Conservation (phyloP, 371 early-diverging fungal genomes). For the Mortierella polycephala region DNA sequence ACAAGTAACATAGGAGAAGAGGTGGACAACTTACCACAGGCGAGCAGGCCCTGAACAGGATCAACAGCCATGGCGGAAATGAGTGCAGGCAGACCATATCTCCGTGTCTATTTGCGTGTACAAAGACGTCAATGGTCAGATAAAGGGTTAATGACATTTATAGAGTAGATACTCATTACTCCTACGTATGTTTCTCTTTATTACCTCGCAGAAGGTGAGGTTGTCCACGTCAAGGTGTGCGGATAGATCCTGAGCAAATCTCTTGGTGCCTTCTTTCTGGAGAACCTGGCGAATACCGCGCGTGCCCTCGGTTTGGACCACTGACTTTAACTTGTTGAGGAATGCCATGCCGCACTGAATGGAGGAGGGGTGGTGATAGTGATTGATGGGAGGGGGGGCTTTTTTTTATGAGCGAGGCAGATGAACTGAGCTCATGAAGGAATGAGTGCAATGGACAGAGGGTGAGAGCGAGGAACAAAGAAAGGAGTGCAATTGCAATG, state of each 20-base stretch:
- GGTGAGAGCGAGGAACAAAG: too few species aligned
- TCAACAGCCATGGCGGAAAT: constrained; percentile 64
- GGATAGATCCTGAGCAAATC: constrained; percentile 50
- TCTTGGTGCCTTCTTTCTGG: constrained; percentile 49
- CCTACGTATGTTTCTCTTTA: neutral
- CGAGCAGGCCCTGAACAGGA: constrained; percentile 65
- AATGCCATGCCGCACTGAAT: constrained; percentile 32
- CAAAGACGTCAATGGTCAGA: neutral
- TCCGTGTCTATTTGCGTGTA: constrained; percentile 38
- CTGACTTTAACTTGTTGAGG: constrained; percentile 44
- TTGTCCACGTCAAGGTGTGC: constrained; percentile 24
- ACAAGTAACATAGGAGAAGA: neutral
- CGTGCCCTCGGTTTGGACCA: constrained; percentile 50
- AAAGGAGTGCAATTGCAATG: too few species aligned
- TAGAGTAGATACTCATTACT: constrained; percentile 14
- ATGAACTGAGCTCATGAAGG: too few species aligned
- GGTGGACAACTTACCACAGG: constrained; percentile 58
- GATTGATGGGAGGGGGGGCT: neutral
- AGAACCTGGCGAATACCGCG: constrained; percentile 48
- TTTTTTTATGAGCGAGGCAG: too few species aligned
- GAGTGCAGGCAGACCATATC: constrained; percentile 62
- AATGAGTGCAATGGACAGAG: too few species aligned
- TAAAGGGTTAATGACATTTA: neutral
- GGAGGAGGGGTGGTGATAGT: neutral
- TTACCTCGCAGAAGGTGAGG: constrained; percentile 45